A percentile compares a stretch with the other conserved stretches of the same genome.
Evolutionary conservation across 805 yeast genomes (phyloP).

Genomic region (Wickerhamiella siamensis): DNA sequence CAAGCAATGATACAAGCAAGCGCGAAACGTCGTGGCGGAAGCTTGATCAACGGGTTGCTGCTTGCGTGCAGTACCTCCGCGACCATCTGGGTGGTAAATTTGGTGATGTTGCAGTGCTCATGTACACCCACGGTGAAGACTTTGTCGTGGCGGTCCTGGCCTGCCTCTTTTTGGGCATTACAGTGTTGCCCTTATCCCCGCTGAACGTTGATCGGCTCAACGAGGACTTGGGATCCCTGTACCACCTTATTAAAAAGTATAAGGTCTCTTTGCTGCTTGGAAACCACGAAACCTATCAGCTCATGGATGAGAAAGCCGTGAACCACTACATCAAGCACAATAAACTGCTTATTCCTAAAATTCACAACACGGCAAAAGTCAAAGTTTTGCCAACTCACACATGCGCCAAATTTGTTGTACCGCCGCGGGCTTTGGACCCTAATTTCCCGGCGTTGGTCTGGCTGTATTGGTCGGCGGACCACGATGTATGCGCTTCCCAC

Average conservation of each 20-base stretch:
- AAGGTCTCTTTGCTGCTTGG: conserved; percentile 59
- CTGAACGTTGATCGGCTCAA: conserved; percentile 49
- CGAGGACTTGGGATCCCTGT: conserved; percentile 60
- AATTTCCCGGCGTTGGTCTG: conserved; percentile 44
- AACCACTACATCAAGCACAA: conserved; percentile 42
- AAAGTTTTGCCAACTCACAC: conserved; percentile 23
- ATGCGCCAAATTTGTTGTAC: conserved; percentile 16
- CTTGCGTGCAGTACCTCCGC: conserved; percentile 56
- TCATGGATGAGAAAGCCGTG: conserved; percentile 54
- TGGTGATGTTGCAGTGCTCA: conserved; percentile 62
- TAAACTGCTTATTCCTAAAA: conserved; percentile 31
- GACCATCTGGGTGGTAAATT: conserved; percentile 48
- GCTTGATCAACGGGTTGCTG: conserved; percentile 61
- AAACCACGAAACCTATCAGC: conserved; percentile 58
- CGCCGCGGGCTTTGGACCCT: conserved; percentile 21
- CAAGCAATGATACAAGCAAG: conserved; percentile 33
- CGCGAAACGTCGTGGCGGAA: conserved; percentile 55
- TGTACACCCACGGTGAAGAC: conserved; percentile 81
- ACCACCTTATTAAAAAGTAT: conserved; percentile 53
- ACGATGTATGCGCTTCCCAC: conserved; percentile 41
- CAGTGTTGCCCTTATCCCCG: conserved; percentile 65
- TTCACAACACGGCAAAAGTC: conserved; percentile 54
- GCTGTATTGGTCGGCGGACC: conserved; percentile 61
- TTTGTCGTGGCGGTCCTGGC: conserved; percentile 73
- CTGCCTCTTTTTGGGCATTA: conserved; percentile 66